Evolutionary conservation across 208 protist species (phyloP).

Genomic region (Lotmaria passim): DNA sequence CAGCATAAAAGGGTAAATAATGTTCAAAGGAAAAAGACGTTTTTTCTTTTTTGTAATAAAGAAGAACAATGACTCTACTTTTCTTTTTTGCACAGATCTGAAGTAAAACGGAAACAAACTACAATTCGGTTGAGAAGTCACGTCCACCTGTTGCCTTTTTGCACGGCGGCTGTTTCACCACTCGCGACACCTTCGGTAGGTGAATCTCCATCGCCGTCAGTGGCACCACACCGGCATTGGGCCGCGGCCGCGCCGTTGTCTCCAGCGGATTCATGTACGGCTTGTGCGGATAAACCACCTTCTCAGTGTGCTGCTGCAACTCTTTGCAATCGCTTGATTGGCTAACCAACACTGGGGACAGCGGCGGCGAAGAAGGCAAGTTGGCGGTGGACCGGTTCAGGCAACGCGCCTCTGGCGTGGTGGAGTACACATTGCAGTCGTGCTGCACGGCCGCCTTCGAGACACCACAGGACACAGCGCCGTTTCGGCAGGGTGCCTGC

Average conservation of each 20-base stretch:
- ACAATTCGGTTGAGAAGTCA: not conserved
- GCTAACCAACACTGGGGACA: not conserved
- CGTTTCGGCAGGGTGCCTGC: not conserved
- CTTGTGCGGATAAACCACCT: not conserved
- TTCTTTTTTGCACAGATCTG: too few relatives aligned
- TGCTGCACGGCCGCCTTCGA: constrained; percentile 2
- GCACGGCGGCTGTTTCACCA: not conserved
- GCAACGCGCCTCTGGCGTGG: constrained; percentile 7
- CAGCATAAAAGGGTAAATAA: not conserved
- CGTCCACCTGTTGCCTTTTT: not conserved
- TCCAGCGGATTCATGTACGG: not conserved
- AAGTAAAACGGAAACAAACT: not conserved
- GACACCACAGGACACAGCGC: not conserved
- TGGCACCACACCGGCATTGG: not conserved
- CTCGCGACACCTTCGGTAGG: constrained; percentile 8
- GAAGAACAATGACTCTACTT: too few relatives aligned
- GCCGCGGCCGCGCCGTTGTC: not conserved
- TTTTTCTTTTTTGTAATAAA: too few relatives aligned
- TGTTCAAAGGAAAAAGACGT: not conserved
- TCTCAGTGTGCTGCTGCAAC: not conserved
- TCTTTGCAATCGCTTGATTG: not conserved
- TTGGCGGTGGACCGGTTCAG: not conserved
- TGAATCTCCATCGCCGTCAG: constrained; percentile 25
- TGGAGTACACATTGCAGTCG: constrained; percentile 12
- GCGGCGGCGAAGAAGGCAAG: not conserved